Percentiles rank a stretch among this genome's conserved stretches.
phyloP scores from a whole-genome alignment of 139 green algal genomes.

The Astrephomene gubernaculifera region DNA sequence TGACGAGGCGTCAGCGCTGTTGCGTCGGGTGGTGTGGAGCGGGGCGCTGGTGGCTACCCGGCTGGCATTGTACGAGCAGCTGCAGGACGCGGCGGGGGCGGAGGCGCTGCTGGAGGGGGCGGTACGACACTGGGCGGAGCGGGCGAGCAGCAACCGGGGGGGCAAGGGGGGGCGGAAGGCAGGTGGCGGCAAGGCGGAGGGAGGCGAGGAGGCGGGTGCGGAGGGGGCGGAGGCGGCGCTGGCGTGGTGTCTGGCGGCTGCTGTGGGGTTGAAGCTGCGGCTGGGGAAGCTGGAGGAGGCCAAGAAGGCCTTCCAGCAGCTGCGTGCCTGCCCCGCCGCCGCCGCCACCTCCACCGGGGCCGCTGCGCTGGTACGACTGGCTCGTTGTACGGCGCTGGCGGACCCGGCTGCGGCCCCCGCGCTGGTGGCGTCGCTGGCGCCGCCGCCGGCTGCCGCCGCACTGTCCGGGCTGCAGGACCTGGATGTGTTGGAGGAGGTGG shows the following conservation, averaged over 20 bases:
- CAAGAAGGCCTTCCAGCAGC: conserved; percentile 41
- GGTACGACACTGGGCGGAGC: conserved; percentile 51
- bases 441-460: neutral
- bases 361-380: conserved; percentile 52
- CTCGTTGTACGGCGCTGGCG: conserved; percentile 55
- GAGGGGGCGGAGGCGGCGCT: conserved; percentile 34
- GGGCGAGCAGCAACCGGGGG: no score
- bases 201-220: no score
- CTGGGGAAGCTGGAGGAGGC: conserved; percentile 56
- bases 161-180: conserved; percentile 1
- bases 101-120: conserved; percentile 61
- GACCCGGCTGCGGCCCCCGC: conserved; percentile 36
- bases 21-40: conserved; percentile 10
- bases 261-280: conserved; percentile 74
- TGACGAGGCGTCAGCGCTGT: no score
- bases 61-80: conserved; percentile 67
- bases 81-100: conserved; percentile 59
- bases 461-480: conserved; percentile 55
- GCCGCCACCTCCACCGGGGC: conserved; percentile 27
- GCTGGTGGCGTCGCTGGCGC: conserved; percentile 19
- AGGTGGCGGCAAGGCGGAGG: no score
- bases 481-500: conserved; percentile 66
- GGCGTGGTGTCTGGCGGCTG: conserved; percentile 69
- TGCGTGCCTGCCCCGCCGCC: conserved; percentile 13
- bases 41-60: conserved; percentile 72